phyloP scores from a whole-genome alignment of 2,329 filamentous ascomycete genomes.

The Alternaria sp. region DNA sequence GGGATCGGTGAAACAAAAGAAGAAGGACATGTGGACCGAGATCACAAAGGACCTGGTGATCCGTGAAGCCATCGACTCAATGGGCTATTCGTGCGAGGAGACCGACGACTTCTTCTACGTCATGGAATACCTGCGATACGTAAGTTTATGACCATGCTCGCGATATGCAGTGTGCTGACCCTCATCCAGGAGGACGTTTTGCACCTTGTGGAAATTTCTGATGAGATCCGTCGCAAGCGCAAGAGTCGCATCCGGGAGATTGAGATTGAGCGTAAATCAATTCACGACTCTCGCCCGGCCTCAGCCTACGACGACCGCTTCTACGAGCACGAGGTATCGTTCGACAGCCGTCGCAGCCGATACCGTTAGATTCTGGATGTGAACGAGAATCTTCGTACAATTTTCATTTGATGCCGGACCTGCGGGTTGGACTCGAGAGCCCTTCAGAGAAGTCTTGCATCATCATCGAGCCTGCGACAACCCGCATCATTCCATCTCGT shows the following conservation, averaged over 20 bases:
- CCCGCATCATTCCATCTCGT: constrained; percentile 25
- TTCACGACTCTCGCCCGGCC: constrained; percentile 57
- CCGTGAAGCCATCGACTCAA: constrained; percentile 83
- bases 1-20: constrained; percentile 47
- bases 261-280: constrained; percentile 66
- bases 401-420: constrained; percentile 12
- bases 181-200: constrained; percentile 80
- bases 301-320: constrained; percentile 69
- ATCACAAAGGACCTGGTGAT: constrained; percentile 92
- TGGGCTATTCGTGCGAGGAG: constrained; percentile 90
- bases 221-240: constrained; percentile 77
- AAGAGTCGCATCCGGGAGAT: constrained; percentile 68
- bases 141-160: constrained; percentile 61
- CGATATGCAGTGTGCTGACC: constrained; percentile 20
- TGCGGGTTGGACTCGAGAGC: constrained; percentile 16
- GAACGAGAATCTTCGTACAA: constrained; percentile 6
- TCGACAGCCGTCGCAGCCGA: constrained; percentile 60
- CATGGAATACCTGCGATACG: constrained; percentile 87
- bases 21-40: constrained; percentile 84
- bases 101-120: constrained; percentile 91
- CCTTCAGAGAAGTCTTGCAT: constrained; percentile 14
- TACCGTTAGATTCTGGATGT: constrained; percentile 43
- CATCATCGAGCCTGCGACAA: constrained; percentile 19
- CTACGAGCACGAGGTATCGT: constrained; percentile 73
- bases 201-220: constrained; percentile 81